A percentile compares a stretch with the other conserved stretches of the same genome.
phyloP scores from a whole-genome alignment of 345 rosid genomes.

The Excoecaria cochinchinensis region DNA sequence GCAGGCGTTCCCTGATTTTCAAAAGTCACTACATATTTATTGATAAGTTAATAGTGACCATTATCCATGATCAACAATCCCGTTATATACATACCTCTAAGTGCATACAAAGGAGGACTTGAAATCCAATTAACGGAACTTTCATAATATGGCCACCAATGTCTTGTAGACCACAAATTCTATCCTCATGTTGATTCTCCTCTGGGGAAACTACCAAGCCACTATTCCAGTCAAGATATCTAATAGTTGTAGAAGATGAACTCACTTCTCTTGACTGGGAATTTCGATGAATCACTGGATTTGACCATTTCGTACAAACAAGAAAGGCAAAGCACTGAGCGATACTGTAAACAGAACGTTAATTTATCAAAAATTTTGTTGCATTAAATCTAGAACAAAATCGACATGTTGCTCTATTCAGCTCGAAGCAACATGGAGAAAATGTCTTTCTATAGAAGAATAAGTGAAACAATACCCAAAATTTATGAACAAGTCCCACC shows the following conservation, averaged over 20 bases:
- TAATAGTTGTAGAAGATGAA: conserved; percentile 58
- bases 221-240: conserved; percentile 92
- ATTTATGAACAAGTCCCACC: conserved; percentile 96
- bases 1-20: conserved; percentile 83
- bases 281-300: conserved; percentile 80
- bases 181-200: conserved; percentile 57
- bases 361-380: conserved; percentile 24
- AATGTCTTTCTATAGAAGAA: conserved; percentile 8
- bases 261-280: conserved; percentile 45
- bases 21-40: conserved; percentile 24
- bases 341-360: conserved; percentile 53
- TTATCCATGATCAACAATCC: conserved; percentile 12
- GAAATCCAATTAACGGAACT: conserved; percentile 80
- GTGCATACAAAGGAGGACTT: conserved; percentile 86
- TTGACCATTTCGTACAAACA: conserved; percentile 93
- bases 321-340: conserved; percentile 96
- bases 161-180: conserved; percentile 76
- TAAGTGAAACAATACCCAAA: conserved; percentile 55
- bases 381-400: conserved; percentile 15
- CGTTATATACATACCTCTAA: conserved; percentile 59
- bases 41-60: conserved; percentile 27
- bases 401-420: neutral
- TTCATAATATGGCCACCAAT: conserved; percentile 96
- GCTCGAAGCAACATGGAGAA: conserved; percentile 6
- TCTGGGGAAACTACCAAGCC: conserved; percentile 69